A percentile compares a stretch with the other conserved stretches of the same genome.
These are phyloP conservation scores for Xylaria hypoxylon DNA, from an alignment of 2,329 filamentous ascomycete species.

Conservation along the genomic window DNA sequence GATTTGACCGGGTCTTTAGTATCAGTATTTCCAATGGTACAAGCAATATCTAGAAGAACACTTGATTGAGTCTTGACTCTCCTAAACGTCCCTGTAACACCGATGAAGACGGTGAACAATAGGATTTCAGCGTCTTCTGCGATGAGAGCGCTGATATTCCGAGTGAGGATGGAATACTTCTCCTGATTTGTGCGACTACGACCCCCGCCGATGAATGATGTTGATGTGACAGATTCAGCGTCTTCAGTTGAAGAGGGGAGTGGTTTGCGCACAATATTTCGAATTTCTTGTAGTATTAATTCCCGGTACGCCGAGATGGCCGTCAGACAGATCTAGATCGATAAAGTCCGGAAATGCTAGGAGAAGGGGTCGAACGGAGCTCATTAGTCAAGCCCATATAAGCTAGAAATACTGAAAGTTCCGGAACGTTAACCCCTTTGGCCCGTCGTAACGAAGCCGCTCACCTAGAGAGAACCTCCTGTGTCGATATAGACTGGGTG, in stretches of 20 bases:
- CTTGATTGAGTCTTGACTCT: slow-evolving; percentile 91
- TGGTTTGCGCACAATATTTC: slow-evolving; percentile 82
- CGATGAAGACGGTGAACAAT: slow-evolving; percentile 83
- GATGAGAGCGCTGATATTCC: slow-evolving; percentile 86
- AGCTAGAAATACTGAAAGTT: slow-evolving; percentile 76
- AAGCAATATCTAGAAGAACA: slow-evolving; percentile 90
- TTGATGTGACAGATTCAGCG: slow-evolving; percentile 85
- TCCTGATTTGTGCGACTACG: slow-evolving; percentile 80
- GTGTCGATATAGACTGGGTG: slow-evolving; percentile 74
- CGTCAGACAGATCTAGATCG: slow-evolving; percentile 79
- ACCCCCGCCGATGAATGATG: slow-evolving; percentile 76
- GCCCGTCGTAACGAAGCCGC: slow-evolving; percentile 78
- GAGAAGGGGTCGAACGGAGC: slow-evolving; percentile 75
- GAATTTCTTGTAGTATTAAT: slow-evolving; percentile 83
- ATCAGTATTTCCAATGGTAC: slow-evolving; percentile 66
- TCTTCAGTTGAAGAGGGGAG: slow-evolving; percentile 94
- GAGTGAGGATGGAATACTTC: slow-evolving; percentile 85
- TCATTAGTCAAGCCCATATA: slow-evolving; percentile 80
- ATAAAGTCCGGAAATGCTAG: slow-evolving; percentile 79
- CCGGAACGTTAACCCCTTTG: slow-evolving; percentile 73
- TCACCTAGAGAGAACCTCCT: slow-evolving; percentile 86
- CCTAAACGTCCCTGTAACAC: slow-evolving; percentile 85
- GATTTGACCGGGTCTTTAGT: neutral
- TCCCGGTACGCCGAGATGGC: slow-evolving; percentile 87
- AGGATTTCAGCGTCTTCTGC: slow-evolving; percentile 85